A percentile compares a stretch with the other conserved stretches of the same genome.
Conservation (phyloP, 1,284 basidiomycete species). For the Rhizoctonia solani region DNA sequence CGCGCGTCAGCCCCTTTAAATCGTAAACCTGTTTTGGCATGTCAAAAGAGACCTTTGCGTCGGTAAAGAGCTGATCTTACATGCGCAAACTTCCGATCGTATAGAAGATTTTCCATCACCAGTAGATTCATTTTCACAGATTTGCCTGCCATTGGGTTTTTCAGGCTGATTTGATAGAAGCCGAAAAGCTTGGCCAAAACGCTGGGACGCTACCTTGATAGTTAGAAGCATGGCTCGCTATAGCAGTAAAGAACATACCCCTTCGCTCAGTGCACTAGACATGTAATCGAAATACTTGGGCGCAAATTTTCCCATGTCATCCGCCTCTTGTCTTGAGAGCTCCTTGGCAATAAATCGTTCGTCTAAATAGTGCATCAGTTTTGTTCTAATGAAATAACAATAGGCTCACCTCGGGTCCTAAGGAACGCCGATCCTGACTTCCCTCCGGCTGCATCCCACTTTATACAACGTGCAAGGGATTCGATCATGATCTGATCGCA, state of each 20-base stretch:
- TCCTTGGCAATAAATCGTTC: conserved; percentile 99
- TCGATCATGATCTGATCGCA: conserved; percentile 94
- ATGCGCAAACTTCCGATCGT: conserved; percentile 85
- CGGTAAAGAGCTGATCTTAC: conserved; percentile 48
- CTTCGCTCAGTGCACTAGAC: conserved; percentile 78
- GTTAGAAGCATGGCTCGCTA: conserved; percentile 38
- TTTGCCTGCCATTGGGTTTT: conserved; percentile 76
- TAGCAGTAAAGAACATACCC: conserved; percentile 55
- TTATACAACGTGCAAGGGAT: conserved; percentile 90
- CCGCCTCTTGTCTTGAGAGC: conserved; percentile 87
- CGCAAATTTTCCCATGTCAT: conserved; percentile 95
- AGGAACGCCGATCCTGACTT: conserved; percentile 97
- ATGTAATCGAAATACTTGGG: conserved; percentile 98
- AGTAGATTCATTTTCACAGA: conserved; percentile 92
- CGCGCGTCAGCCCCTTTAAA: conserved; percentile 90
- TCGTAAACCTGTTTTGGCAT: conserved; percentile 76
- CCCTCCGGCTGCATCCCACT: conserved; percentile 95
- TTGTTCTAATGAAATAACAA: not conserved
- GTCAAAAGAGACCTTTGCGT: not conserved
- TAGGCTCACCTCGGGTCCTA: conserved; percentile 80
- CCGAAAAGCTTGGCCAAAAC: conserved; percentile 97
- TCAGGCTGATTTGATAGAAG: conserved; percentile 94
- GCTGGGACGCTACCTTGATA: conserved; percentile 75
- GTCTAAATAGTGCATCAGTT: conserved; percentile 55
- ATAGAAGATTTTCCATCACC: conserved; percentile 98